Percentiles rank a stretch among this genome's conserved stretches.
These are phyloP conservation scores for Chytridium lagenaria DNA, from an alignment of 371 early-diverging fungal genomes.

Conservation along the genomic window DNA sequence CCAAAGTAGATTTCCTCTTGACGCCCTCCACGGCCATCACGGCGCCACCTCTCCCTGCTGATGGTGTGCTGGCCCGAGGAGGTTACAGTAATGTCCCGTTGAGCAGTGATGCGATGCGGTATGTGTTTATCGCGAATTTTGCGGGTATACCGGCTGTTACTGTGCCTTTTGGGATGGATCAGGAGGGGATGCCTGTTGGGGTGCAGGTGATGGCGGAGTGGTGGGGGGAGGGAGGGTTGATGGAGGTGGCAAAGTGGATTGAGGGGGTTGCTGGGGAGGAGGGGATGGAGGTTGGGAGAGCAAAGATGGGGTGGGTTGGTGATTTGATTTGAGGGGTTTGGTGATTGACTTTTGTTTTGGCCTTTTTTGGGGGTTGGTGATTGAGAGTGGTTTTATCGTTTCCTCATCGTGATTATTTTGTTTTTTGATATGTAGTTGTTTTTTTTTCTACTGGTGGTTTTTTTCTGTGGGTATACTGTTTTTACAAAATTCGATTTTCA, in stretches of 20 bases:
- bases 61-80: conserved; percentile 47
- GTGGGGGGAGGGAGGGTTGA: conserved; percentile 51
- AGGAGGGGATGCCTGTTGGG: conserved; percentile 66
- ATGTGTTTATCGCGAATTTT: conserved; percentile 67
- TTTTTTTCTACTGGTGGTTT: too few relatives aligned
- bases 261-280: conserved; percentile 16
- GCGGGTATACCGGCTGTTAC: conserved; percentile 73
- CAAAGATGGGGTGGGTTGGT: conserved; percentile 7
- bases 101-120: conserved; percentile 63
- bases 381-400: too few relatives aligned
- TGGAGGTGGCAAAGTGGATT: conserved; percentile 33
- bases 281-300: neutral
- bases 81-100: conserved; percentile 65
- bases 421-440: too few relatives aligned
- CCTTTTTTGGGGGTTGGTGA: too few relatives aligned
- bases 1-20: conserved; percentile 40
- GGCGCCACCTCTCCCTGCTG: conserved; percentile 60
- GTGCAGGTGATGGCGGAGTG: conserved; percentile 74
- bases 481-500: too few relatives aligned
- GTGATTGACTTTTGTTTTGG: too few relatives aligned
- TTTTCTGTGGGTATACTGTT: too few relatives aligned
- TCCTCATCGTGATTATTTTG: too few relatives aligned
- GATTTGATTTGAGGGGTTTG: neutral
- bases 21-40: conserved; percentile 67
- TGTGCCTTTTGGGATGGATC: conserved; percentile 65